Evolutionary conservation across 768 basidiomycete genomes (phyloP).

Genomic region (Tylopilus plumbeoviolaceoides): DNA sequence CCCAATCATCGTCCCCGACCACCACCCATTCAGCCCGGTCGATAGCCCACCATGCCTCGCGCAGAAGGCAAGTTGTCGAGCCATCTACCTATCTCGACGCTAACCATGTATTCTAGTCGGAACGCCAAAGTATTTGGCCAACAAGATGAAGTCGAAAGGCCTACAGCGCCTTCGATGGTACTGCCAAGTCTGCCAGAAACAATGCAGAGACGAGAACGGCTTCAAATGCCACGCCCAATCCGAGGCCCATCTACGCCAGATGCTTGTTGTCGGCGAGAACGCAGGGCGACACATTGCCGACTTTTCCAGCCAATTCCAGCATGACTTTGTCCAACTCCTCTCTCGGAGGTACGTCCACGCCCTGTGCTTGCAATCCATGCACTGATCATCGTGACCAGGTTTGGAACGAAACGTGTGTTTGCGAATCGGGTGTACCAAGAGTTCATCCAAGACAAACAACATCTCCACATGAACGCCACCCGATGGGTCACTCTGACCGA

Average conservation of each 20-base stretch:
- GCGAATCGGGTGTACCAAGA: conserved; percentile 98
- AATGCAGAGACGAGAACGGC: conserved; percentile 97
- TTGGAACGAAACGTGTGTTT: conserved; percentile 91
- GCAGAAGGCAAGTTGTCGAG: conserved; percentile 59
- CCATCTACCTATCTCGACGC: background rate
- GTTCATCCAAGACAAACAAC: conserved; percentile 89
- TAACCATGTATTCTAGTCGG: conserved; percentile 50
- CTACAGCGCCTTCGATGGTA: conserved; percentile 96
- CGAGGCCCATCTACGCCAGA: conserved; percentile 90
- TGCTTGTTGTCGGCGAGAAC: conserved; percentile 94
- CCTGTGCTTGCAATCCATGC: too few relatives aligned
- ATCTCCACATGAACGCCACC: conserved; percentile 98
- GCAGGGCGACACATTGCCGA: conserved; percentile 89
- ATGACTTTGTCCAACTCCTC: conserved; percentile 86
- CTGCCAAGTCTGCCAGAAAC: conserved; percentile 99
- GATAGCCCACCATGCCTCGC: conserved; percentile 60
- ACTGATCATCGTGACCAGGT: conserved; percentile 40
- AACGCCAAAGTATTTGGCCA: conserved; percentile 86
- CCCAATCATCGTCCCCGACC: too few relatives aligned
- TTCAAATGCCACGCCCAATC: conserved; percentile 94
- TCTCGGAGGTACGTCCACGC: conserved; percentile 62
- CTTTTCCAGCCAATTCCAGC: conserved; percentile 85
- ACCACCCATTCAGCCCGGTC: too few relatives aligned
- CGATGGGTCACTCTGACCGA: conserved; percentile 98
- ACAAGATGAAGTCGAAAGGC: conserved; percentile 97